Conservation (phyloP, 2,329 filamentous ascomycete species). For the Exophiala aquamarina region DNA sequence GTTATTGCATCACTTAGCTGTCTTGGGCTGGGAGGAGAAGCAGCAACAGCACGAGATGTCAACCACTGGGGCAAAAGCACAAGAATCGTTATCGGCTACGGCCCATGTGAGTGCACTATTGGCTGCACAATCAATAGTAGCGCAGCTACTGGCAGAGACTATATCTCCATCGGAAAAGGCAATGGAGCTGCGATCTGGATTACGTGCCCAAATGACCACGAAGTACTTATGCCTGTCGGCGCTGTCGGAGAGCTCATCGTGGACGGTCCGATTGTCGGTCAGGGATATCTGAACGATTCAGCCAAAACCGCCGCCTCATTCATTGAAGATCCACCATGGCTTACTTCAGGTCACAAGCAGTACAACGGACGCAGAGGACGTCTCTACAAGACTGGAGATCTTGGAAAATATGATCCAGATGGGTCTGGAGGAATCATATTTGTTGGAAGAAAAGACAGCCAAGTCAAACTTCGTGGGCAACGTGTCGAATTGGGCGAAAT, state of each 20-base stretch:
- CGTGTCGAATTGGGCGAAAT: conserved; percentile 45
- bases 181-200: conserved; percentile 41
- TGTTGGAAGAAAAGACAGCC: conserved; percentile 40
- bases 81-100: conserved; percentile 47
- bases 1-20: conserved; percentile 46
- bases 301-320: conserved; percentile 38
- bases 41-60: conserved; percentile 26
- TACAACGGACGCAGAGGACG: conserved; percentile 33
- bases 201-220: conserved; percentile 39
- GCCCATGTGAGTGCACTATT: conserved; percentile 44
- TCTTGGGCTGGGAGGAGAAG: conserved; percentile 36
- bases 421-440: conserved; percentile 39
- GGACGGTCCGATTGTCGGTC: conserved; percentile 48
- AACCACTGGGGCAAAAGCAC: conserved; percentile 33
- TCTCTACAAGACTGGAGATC: conserved; percentile 43
- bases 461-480: conserved; percentile 44
- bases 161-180: conserved; percentile 40
- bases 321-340: conserved; percentile 40
- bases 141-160: conserved; percentile 35
- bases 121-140: conserved; percentile 41
- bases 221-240: conserved; percentile 44
- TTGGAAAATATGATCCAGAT: conserved; percentile 41
- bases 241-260: conserved; percentile 49
- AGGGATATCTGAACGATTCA: conserved; percentile 46
- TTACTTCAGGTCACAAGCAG: conserved; percentile 27